These are phyloP conservation scores for Nissolia schottii DNA, from an alignment of 306 rosid genomes.

Conservation along the genomic window DNA sequence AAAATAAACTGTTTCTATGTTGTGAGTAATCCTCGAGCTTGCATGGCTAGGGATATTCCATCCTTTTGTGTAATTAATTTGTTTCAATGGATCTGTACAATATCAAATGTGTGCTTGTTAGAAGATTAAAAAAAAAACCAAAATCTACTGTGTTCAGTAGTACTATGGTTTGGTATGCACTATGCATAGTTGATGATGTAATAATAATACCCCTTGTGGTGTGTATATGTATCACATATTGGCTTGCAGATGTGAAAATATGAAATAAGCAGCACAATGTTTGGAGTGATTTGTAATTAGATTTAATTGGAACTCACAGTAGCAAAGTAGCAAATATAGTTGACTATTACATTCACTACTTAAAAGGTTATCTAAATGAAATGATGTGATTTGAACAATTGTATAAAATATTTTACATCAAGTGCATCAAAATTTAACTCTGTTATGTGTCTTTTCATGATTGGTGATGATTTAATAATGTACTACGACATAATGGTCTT, in stretches of 20 bases:
- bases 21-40: not conserved
- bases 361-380: too few relatives aligned
- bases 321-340: too few relatives aligned
- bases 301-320: too few relatives aligned
- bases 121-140: not conserved
- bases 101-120: constrained; percentile 19
- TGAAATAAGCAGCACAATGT: constrained; percentile 9
- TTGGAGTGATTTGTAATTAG: constrained; percentile 18
- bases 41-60: constrained; percentile 16
- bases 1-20: constrained; percentile 24
- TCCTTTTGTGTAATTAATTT: constrained; percentile 25
- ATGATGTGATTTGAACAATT: too few relatives aligned
- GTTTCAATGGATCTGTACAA: constrained; percentile 23
- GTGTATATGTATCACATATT: constrained; percentile 14
- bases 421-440: too few relatives aligned
- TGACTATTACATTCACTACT: too few relatives aligned
- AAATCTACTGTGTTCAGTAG: not conserved
- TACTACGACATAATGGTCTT: not conserved
- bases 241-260: constrained; percentile 29
- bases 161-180: not conserved
- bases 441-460: not conserved
- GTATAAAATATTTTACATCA: too few relatives aligned
- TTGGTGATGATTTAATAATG: not conserved
- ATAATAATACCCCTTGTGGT: not conserved
- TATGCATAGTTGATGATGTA: constrained; percentile 2